Evolutionary conservation across 148 eudicot species (phyloP).

Genomic region (Drosera capensis): DNA sequence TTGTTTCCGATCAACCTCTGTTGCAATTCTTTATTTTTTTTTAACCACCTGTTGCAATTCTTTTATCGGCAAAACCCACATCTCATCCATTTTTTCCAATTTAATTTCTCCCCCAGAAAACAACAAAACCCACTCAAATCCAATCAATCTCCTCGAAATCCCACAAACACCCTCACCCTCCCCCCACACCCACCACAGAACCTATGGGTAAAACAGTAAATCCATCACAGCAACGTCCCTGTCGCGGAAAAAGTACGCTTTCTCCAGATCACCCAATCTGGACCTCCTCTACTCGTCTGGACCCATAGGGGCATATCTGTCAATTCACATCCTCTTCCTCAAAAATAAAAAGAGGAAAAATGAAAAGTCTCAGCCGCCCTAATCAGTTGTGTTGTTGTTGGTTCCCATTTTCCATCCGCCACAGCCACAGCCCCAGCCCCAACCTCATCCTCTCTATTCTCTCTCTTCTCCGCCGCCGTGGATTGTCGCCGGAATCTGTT

Average conservation of each 20-base stretch:
- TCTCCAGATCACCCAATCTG: conserved; percentile 23
- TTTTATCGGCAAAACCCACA: too few species aligned
- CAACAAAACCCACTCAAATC: too few species aligned
- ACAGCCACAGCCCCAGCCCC: not conserved
- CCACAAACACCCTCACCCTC: not conserved
- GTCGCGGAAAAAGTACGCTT: conserved; percentile 17
- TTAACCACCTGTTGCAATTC: too few species aligned
- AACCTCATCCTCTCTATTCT: not conserved
- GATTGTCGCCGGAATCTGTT: too few species aligned
- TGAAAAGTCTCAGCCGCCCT: too few species aligned
- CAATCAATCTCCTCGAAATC: not conserved
- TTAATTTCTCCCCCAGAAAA: too few species aligned
- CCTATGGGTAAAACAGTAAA: conserved; percentile 5
- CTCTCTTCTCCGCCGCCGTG: not conserved
- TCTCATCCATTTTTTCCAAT: too few species aligned
- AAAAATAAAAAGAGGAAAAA: conserved; percentile 7
- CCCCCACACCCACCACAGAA: conserved; percentile 1
- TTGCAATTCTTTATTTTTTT: too few species aligned
- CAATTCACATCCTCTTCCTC: not conserved
- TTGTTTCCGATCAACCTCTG: too few species aligned
- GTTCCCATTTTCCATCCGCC: conserved; percentile 11
- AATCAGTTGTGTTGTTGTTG: conserved; percentile 6
- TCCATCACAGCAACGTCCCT: not conserved
- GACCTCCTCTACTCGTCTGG: conserved; percentile 4
- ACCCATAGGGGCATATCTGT: conserved; percentile 9